These are phyloP conservation scores for Trypethelium eluteriae DNA, from an alignment of 495 filamentous ascomycete species.

Conservation along the genomic window DNA sequence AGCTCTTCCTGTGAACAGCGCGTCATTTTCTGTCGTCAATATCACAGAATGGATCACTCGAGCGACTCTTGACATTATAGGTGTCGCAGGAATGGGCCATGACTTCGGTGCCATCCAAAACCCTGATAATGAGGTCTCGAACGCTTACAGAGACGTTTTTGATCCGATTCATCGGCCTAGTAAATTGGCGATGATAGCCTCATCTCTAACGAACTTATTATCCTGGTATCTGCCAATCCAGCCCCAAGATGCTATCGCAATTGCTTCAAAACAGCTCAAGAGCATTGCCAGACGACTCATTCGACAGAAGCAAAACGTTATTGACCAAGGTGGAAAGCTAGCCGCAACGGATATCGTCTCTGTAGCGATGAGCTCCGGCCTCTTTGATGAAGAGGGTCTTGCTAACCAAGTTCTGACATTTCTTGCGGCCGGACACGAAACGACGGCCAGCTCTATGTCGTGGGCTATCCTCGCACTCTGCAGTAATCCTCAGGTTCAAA, in stretches of 20 bases:
- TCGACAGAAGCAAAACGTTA: neutral
- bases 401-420: slow-evolving; percentile 15
- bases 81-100: slow-evolving; percentile 15
- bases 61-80: slow-evolving; percentile 19
- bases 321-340: slow-evolving; percentile 1
- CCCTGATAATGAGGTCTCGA: slow-evolving; percentile 15
- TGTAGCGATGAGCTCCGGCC: slow-evolving; percentile 8
- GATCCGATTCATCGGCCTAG: slow-evolving; percentile 5
- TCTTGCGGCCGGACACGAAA: slow-evolving; percentile 16
- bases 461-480: slow-evolving; percentile 14
- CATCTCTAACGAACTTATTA: neutral
- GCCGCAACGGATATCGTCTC: slow-evolving; percentile 15
- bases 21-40: neutral
- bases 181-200: neutral
- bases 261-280: slow-evolving; percentile 9
- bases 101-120: slow-evolving; percentile 16
- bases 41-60: slow-evolving; percentile 14
- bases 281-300: slow-evolving; percentile 7
- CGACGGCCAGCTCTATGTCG: slow-evolving; percentile 14
- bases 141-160: slow-evolving; percentile 14
- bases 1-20: slow-evolving; percentile 4
- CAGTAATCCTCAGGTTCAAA: slow-evolving; percentile 12
- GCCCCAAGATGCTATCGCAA: slow-evolving; percentile 5
- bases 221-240: neutral
- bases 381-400: slow-evolving; percentile 14